These are phyloP conservation scores for Ascochyta fabae DNA, from an alignment of 2,329 filamentous ascomycete genomes.

Conservation along the genomic window DNA sequence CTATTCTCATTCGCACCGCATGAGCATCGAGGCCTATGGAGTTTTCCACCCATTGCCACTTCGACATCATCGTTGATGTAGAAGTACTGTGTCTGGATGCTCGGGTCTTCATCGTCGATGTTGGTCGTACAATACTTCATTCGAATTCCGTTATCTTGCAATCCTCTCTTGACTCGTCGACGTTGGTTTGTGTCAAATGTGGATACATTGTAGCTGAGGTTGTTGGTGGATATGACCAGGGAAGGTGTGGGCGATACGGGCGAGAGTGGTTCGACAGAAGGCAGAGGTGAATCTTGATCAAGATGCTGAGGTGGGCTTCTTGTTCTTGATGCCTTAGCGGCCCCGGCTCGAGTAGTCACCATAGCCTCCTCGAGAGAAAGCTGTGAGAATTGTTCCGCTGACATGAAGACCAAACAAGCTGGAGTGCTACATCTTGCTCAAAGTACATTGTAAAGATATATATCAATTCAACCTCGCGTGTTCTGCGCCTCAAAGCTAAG, in stretches of 20 bases:
- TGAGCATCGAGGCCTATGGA: slow-evolving; percentile 39
- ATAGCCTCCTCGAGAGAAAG: slow-evolving; percentile 47
- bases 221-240: slow-evolving; percentile 43
- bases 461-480: slow-evolving; percentile 29
- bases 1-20: slow-evolving; percentile 45
- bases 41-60: slow-evolving; percentile 39
- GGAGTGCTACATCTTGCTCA: slow-evolving; percentile 21
- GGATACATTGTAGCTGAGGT: slow-evolving; percentile 45
- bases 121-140: slow-evolving; percentile 45
- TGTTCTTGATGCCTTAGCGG: slow-evolving; percentile 38
- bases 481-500: slow-evolving; percentile 13
- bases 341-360: slow-evolving; percentile 48
- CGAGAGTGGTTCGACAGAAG: slow-evolving; percentile 28
- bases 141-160: slow-evolving; percentile 43
- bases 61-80: slow-evolving; percentile 47
- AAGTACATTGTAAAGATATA: slow-evolving; percentile 36
- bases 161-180: slow-evolving; percentile 37
- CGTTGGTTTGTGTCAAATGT: slow-evolving; percentile 41
- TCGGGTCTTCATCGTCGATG: slow-evolving; percentile 28
- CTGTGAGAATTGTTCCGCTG: slow-evolving; percentile 46
- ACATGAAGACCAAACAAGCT: slow-evolving; percentile 39
- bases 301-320: slow-evolving; percentile 24
- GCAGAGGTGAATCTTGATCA: slow-evolving; percentile 32
- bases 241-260: slow-evolving; percentile 38
- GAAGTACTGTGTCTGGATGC: slow-evolving; percentile 38